Conservation (phyloP, 129 eudicot species). For the Helianthus annuus region DNA sequence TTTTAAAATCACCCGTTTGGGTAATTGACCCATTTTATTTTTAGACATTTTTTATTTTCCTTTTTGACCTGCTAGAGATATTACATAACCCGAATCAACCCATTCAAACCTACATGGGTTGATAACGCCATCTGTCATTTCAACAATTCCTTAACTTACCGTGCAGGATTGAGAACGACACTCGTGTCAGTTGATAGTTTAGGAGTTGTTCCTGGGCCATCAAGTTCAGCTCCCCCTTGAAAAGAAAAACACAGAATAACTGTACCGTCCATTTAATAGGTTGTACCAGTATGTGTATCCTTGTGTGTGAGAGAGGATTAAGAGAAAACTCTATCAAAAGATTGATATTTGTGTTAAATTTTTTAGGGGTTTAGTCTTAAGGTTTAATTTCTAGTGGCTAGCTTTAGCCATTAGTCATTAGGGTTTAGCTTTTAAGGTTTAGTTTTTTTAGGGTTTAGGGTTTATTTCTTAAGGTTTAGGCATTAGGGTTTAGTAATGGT, state of each 20-base stretch:
- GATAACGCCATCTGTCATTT: background rate
- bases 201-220: constrained; percentile 40
- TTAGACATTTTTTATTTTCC: background rate
- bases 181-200: constrained; percentile 45
- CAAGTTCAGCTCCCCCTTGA: constrained; percentile 37
- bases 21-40: background rate
- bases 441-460: no score
- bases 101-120: background rate
- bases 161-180: constrained; percentile 44
- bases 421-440: no score
- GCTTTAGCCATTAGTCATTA: no score
- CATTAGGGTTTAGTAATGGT: no score
- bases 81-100: background rate
- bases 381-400: no score
- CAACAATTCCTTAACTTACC: constrained; percentile 31
- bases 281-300: background rate
- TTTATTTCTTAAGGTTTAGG: no score
- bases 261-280: background rate
- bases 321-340: no score
- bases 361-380: no score
- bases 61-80: background rate
- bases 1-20: no score
- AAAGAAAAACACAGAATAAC: constrained; percentile 6
- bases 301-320: no score
- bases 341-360: no score